Evolutionary conservation across 495 filamentous ascomycete species (phyloP).

Genomic region (Aspergillus ostianus): DNA sequence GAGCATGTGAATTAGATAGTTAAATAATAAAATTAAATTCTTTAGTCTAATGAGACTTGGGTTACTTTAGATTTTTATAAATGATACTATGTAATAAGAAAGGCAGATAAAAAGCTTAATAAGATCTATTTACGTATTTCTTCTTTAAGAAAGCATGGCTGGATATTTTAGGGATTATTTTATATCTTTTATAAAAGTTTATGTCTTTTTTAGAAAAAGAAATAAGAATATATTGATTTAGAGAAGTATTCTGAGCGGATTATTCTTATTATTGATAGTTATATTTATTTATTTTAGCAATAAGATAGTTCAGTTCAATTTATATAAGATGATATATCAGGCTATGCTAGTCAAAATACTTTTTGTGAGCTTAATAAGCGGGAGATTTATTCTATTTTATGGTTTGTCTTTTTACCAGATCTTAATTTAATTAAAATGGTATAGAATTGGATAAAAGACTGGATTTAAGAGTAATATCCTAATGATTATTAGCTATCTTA

Average conservation of each 20-base stretch:
- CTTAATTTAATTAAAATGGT: constrained; percentile 5
- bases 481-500: no score
- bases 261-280: constrained; percentile 7
- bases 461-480: no score
- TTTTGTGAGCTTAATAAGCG: constrained; percentile 2
- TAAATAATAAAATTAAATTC: constrained; percentile 7
- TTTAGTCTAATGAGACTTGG: constrained; percentile 10
- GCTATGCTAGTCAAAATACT: constrained; percentile 3
- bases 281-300: neutral
- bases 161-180: constrained; percentile 8
- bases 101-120: neutral
- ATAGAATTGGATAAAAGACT: no score
- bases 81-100: neutral
- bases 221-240: constrained; percentile 3
- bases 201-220: constrained; percentile 9
- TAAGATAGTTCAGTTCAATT: neutral
- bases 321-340: constrained; percentile 4
- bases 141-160: neutral
- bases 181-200: neutral
- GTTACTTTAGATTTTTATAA: constrained; percentile 4
- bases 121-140: constrained; percentile 1
- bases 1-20: constrained; percentile 10
- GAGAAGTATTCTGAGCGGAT: neutral
- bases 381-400: constrained; percentile 5
- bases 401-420: constrained; percentile 4